Base-by-base conservation (phyloP, 2,329 filamentous ascomycete genomes). In the Xylaria hypoxylon region DNA sequence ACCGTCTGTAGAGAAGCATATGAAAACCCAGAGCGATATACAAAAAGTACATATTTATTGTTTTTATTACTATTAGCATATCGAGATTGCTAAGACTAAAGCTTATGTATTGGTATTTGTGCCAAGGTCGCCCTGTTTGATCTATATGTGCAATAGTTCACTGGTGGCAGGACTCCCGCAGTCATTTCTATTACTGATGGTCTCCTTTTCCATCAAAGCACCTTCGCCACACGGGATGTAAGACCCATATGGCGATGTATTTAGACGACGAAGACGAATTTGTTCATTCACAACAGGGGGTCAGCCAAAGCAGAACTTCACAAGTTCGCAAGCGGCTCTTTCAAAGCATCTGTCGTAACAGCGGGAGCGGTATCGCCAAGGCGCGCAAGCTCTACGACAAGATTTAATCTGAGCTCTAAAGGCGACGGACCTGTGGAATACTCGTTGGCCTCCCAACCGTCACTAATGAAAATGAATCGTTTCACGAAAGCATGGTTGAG, bases 301-400 rank as follows among this genome's bases (percentile, higher is more conserved):
- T 8, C 15, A 5, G 24, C 24, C 2, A 15, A 19, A 33, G 3
- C 8, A 8, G 10, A n/a, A 8, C 17, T 7, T 51, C 48, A 51
- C 17, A 22, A 33, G 3, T 33, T 5, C 13, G 31, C 31, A n/a
- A 22, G 28, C 17, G 10, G 15, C 48, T 52, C 28, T 35, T 33
- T 38, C 13, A 13, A 38, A 38, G 13, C 13, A 38, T 15, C 28
- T 8, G 48, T n/a, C 11, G 15, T n/a, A 13, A 31, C 31, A 7
- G 28, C 42, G 5, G 3, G 40, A 5, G 5, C 56, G 13, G 8
- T 8, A 24, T 38, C 19, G 8, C 44, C 19, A 2, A n/a, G 19
- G 3, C 56, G 55, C 26, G 22, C 56, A n/a, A 67, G 65, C 60
- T 64, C 65, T 0, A 67, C 65, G 8, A 67, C 45, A 2, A 67